phyloP scores from a whole-genome alignment of 805 yeast species.

The Saccharomycodes ludwigii region DNA sequence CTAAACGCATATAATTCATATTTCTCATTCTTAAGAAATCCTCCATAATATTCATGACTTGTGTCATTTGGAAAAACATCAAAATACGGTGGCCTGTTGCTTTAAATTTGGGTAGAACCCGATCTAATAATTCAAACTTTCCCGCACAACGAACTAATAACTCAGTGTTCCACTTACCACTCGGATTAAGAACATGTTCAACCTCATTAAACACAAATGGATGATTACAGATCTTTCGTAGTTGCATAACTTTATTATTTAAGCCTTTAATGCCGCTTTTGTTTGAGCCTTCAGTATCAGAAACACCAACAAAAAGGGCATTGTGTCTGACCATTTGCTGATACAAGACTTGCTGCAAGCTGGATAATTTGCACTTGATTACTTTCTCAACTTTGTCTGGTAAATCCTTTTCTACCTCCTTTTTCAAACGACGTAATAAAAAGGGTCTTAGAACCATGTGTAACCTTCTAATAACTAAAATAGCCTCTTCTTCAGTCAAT shows the following conservation, averaged over 20 bases:
- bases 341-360: slow-evolving; percentile 56
- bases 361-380: slow-evolving; percentile 65
- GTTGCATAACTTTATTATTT: slow-evolving; percentile 75
- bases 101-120: slow-evolving; percentile 63
- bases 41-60: slow-evolving; percentile 84
- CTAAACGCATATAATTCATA: slow-evolving; percentile 63
- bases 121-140: slow-evolving; percentile 66
- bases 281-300: slow-evolving; percentile 40
- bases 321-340: slow-evolving; percentile 70
- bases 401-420: slow-evolving; percentile 76
- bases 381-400: slow-evolving; percentile 80
- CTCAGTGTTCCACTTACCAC: slow-evolving; percentile 43
- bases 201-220: slow-evolving; percentile 81
- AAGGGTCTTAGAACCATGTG: slow-evolving; percentile 82
- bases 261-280: slow-evolving; percentile 64
- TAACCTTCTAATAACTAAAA: slow-evolving; percentile 70
- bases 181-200: slow-evolving; percentile 56
- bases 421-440: slow-evolving; percentile 70
- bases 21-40: slow-evolving; percentile 58
- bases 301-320: slow-evolving; percentile 48
- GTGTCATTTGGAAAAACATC: slow-evolving; percentile 82
- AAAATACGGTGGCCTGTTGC: slow-evolving; percentile 67
- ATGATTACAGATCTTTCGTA: slow-evolving; percentile 76
- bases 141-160: slow-evolving; percentile 68
- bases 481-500: slow-evolving; percentile 74